Evolutionary conservation across 2,329 filamentous ascomycete species (phyloP).

Genomic region (Emergomyces pasteurianus): DNA sequence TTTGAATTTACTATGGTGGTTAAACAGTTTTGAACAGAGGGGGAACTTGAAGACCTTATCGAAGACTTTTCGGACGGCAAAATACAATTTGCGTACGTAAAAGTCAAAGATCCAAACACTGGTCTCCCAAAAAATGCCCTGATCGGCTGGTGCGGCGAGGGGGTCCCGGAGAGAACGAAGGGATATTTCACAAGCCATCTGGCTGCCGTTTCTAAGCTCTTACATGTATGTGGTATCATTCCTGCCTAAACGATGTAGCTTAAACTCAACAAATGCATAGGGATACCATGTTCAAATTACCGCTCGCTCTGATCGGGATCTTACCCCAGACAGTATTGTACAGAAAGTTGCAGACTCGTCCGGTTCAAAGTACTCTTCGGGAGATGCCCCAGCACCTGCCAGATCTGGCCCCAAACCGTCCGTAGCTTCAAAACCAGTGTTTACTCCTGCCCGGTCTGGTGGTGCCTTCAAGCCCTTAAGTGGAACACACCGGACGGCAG

Average conservation of each 20-base stretch:
- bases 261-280: constrained; percentile 23
- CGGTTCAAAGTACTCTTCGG: constrained; percentile 80
- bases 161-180: constrained; percentile 95
- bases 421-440: constrained; percentile 78
- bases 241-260: not conserved
- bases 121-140: constrained; percentile 81
- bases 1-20: constrained; percentile 5
- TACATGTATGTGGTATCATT: constrained; percentile 48
- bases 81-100: constrained; percentile 93
- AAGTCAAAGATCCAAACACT: constrained; percentile 91
- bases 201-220: constrained; percentile 75
- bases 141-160: constrained; percentile 94
- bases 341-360: constrained; percentile 92
- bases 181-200: constrained; percentile 96
- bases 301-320: constrained; percentile 77
- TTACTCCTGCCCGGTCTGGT: constrained; percentile 61
- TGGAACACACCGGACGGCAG: constrained; percentile 42
- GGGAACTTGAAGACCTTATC: constrained; percentile 76
- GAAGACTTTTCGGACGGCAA: constrained; percentile 96
- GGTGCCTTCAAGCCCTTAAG: constrained; percentile 56
- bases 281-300: constrained; percentile 98
- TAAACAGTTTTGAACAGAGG: constrained; percentile 48
- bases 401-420: constrained; percentile 46
- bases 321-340: constrained; percentile 76
- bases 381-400: constrained; percentile 44